Percentiles rank a stretch among this genome's conserved stretches.
These are phyloP conservation scores for Dendrothele bispora DNA, from an alignment of 768 basidiomycete species.

Conservation along the genomic window DNA sequence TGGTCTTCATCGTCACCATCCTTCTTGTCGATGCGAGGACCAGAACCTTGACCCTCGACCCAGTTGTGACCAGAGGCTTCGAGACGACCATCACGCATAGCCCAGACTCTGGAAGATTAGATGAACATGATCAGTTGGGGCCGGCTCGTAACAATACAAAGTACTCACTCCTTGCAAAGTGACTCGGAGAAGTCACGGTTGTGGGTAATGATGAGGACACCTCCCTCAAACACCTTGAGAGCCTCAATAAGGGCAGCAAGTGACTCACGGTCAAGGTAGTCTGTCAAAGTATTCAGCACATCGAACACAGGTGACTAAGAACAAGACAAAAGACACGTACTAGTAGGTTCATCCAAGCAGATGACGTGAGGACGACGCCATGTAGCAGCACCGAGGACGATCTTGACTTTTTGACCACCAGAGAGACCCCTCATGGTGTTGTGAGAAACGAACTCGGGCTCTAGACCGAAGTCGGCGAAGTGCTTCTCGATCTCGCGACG, in stretches of 20 bases:
- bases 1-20: constrained; percentile 87
- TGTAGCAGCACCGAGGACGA: constrained; percentile 95
- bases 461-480: constrained; percentile 98
- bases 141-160: not conserved
- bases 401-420: constrained; percentile 99
- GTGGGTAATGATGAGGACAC: constrained; percentile 97
- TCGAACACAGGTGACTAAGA: constrained; percentile 26
- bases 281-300: constrained; percentile 41
- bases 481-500: constrained; percentile 99
- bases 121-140: not conserved
- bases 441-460: constrained; percentile 98
- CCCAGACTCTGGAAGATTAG: constrained; percentile 70
- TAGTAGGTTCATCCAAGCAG: constrained; percentile 96
- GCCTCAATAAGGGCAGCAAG: constrained; percentile 98
- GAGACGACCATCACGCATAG: constrained; percentile 95
- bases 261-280: constrained; percentile 99
- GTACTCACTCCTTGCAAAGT: constrained; percentile 76
- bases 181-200: constrained; percentile 99
- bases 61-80: constrained; percentile 99
- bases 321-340: constrained; percentile 52
- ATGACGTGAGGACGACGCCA: constrained; percentile 99
- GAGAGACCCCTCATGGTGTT: constrained; percentile 99
- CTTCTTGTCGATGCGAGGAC: constrained; percentile 92
- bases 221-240: constrained; percentile 96
- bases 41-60: constrained; percentile 98